Conservation (phyloP, 257 asterid species). For the Salvia splendens region DNA sequence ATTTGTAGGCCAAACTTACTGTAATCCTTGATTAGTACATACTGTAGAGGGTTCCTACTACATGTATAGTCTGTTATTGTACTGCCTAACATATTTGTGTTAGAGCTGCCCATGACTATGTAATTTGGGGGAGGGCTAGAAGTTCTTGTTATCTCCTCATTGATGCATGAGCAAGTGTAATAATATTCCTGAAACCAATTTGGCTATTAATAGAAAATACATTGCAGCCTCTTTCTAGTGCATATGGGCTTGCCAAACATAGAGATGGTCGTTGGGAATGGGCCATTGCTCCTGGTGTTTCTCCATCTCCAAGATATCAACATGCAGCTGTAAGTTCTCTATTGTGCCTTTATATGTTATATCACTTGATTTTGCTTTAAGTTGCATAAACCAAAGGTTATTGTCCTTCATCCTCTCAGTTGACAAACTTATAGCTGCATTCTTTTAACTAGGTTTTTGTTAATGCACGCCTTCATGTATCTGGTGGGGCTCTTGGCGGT, state of each 20-base stretch:
- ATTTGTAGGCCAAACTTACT: not conserved
- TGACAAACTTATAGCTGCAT: conserved; percentile 24
- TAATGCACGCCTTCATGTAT: conserved; percentile 97
- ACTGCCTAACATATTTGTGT: conserved; percentile 10
- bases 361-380: not conserved
- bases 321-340: conserved; percentile 87
- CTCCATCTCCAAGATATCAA: conserved; percentile 98
- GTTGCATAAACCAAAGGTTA: conserved; percentile 11
- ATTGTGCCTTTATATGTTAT: conserved; percentile 11
- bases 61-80: conserved; percentile 5
- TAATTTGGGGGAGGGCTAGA: not conserved
- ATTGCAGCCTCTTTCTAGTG: conserved; percentile 91
- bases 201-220: not conserved
- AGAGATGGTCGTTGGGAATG: conserved; percentile 99
- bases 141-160: conserved; percentile 15
- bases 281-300: conserved; percentile 99
- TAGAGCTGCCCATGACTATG: not conserved
- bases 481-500: conserved; percentile 99
- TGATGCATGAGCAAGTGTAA: conserved; percentile 16
- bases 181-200: conserved; percentile 10
- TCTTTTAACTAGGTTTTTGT: conserved; percentile 75
- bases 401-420: conserved; percentile 10
- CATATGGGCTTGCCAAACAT: conserved; percentile 98
- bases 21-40: not conserved
- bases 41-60: not conserved